These are phyloP conservation scores for Aspergillus funiculosus DNA, from an alignment of 495 filamentous ascomycete genomes.

Conservation along the genomic window DNA sequence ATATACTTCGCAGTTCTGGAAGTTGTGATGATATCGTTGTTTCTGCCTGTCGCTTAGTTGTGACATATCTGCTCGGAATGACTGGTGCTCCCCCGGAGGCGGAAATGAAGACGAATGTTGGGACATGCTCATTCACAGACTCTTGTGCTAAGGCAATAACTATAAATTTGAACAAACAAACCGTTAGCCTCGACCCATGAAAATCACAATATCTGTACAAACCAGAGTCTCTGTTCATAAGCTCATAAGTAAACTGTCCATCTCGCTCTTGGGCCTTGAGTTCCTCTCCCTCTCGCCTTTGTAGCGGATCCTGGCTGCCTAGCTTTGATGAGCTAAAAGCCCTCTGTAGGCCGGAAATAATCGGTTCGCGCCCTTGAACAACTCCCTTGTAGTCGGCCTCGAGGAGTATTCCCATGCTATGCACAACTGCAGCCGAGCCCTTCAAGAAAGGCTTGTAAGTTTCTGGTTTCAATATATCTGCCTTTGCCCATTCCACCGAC, in stretches of 20 bases:
- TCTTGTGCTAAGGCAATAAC: constrained; percentile 79
- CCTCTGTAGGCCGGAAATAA: constrained; percentile 63
- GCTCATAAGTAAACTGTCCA: constrained; percentile 87
- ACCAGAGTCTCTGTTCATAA: constrained; percentile 91
- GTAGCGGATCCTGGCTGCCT: constrained; percentile 63
- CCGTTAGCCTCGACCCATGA: constrained; percentile 14
- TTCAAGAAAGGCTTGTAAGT: constrained; percentile 68
- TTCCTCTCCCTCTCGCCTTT: constrained; percentile 48
- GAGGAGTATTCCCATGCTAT: constrained; percentile 91
- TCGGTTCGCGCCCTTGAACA: constrained; percentile 70
- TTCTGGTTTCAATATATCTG: constrained; percentile 74
- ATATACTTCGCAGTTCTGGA: constrained; percentile 68
- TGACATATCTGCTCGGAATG: constrained; percentile 79
- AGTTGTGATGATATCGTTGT: constrained; percentile 64
- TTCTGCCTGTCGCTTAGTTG: constrained; percentile 89
- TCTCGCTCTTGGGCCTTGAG: constrained; percentile 58
- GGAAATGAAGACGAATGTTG: constrained; percentile 78
- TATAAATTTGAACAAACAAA: constrained; percentile 15
- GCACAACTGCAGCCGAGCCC: constrained; percentile 76
- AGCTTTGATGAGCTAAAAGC: constrained; percentile 66
- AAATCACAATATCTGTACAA: constrained; percentile 11
- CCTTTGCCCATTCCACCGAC: constrained; percentile 78
- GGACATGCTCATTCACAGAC: constrained; percentile 55
- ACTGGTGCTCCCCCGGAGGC: constrained; percentile 80
- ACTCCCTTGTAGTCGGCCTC: constrained; percentile 98